Evolutionary conservation across 257 asterid species (phyloP).

Genomic region (Buddleja alternifolia): DNA sequence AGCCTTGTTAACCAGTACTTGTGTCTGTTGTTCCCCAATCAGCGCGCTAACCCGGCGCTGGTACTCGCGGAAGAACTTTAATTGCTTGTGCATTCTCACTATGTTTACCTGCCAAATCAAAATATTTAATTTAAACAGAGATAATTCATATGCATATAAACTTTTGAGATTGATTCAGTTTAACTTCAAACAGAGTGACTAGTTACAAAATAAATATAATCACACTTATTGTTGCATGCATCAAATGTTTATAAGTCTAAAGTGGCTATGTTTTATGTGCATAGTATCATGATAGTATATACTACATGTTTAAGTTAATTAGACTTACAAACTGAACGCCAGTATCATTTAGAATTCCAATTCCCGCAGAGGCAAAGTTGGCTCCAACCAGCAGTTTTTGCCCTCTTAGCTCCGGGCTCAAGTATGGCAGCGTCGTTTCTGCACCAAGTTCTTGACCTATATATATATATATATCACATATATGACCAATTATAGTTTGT

Average conservation of each 20-base stretch:
- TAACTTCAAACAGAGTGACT: too few species aligned
- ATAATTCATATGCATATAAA: too few species aligned
- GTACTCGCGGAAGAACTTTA: slow-evolving; percentile 41
- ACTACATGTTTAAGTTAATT: not conserved
- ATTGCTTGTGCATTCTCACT: slow-evolving; percentile 42
- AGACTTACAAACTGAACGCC: slow-evolving; percentile 68
- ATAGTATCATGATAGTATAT: too few species aligned
- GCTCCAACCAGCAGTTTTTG: slow-evolving; percentile 66
- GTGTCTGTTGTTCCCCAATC: slow-evolving; percentile 42
- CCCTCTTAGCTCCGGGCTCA: slow-evolving; percentile 52
- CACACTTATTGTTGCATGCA: too few species aligned
- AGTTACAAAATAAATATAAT: too few species aligned
- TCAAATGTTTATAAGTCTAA: too few species aligned
- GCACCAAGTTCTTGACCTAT: slow-evolving; percentile 56
- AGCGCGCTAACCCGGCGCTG: slow-evolving; percentile 41
- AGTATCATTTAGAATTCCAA: slow-evolving; percentile 69
- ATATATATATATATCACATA: not conserved
- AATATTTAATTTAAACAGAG: too few species aligned
- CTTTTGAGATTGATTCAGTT: too few species aligned
- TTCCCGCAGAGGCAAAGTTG: slow-evolving; percentile 82
- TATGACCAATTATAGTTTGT: not conserved
- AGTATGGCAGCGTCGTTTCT: slow-evolving; percentile 57
- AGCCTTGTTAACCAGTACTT: slow-evolving; percentile 46
- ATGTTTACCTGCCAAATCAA: slow-evolving; percentile 42
- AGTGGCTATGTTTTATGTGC: too few species aligned